Evolutionary conservation across 495 filamentous ascomycete species (phyloP), one percentile per base, ranked within the genome.

Genomic region (Penicillium riverlandense): DNA sequence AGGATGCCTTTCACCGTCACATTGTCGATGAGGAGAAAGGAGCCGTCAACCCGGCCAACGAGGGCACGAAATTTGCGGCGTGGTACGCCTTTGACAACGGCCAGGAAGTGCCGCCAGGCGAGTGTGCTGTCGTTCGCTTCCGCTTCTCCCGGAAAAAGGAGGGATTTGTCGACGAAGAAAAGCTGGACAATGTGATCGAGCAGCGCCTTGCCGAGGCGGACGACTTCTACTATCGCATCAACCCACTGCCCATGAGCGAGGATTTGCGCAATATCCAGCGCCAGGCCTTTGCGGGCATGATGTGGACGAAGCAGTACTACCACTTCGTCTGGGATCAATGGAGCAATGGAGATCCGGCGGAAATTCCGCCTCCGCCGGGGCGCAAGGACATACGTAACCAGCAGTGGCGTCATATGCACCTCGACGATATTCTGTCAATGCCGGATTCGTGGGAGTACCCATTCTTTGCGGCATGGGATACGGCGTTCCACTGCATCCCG

Each of bases 381-480:
- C 74, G 91, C 35, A 96, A 92, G 60, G 72, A 76, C 2, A 75
- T 97, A 38, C 81, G 91, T 35, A 97, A 96, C 54, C 69, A 80
- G 30, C 78, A 91, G 35, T 97, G 91, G 91, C 90, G 84, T 53
- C 91, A 97, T 60, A 75, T 97, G 66, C 75, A 95, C 57, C 78
- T 95, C 44, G 91, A 97, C 54, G 91, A 96, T 55, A 86, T 97
- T 35, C 69, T 97, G 2, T 95, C 90, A 0, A 96, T 97, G 90
- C 91, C 91, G 6, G 91, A 97, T 55, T 95, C 88, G 0, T 97
- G 91, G 91, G 91, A 97, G 57, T 97, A 97, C 58, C 91, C 91
- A 0, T 97, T 97, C 73, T 97, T 97, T 61, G 90, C 90, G 11
- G 91, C 91, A 1, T 97, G 91, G 91, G 91, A 97, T 55, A 90